These are phyloP conservation scores for Fusarium solani-melongenae DNA, from an alignment of 2,329 filamentous ascomycete species.

Conservation along the genomic window DNA sequence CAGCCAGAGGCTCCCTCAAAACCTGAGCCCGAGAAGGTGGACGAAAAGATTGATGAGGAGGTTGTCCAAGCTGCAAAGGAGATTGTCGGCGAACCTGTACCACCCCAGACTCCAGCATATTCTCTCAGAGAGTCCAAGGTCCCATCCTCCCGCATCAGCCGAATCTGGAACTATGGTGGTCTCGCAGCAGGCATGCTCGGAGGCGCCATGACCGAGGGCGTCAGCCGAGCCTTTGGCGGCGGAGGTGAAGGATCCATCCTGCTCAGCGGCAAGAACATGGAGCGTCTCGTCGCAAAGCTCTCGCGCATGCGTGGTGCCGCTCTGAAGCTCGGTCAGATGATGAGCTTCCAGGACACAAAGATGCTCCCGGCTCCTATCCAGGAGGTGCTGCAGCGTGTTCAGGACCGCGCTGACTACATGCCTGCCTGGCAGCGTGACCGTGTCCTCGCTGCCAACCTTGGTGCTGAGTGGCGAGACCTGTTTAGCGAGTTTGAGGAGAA, in stretches of 20 bases:
- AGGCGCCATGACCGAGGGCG: slow-evolving; percentile 85
- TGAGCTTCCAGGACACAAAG: slow-evolving; percentile 97
- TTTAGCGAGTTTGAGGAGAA: slow-evolving; percentile 89
- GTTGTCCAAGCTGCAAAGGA: slow-evolving; percentile 44
- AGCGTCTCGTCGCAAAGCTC: slow-evolving; percentile 89
- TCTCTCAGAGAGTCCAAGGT: slow-evolving; percentile 89
- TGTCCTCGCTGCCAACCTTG: slow-evolving; percentile 83
- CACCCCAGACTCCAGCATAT: slow-evolving; percentile 58
- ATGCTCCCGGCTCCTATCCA: slow-evolving; percentile 91
- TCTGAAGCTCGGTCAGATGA: slow-evolving; percentile 97
- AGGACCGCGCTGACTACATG: slow-evolving; percentile 98
- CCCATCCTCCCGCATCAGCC: slow-evolving; percentile 85
- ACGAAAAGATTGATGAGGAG: slow-evolving; percentile 24
- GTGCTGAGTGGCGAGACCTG: slow-evolving; percentile 83
- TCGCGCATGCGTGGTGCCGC: slow-evolving; percentile 97
- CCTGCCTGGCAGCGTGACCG: slow-evolving; percentile 90
- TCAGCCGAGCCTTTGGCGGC: slow-evolving; percentile 82
- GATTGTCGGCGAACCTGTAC: slow-evolving; percentile 23
- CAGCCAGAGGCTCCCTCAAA: slow-evolving; percentile 4
- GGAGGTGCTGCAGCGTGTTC: slow-evolving; percentile 90
- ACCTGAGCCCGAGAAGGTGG: slow-evolving; percentile 4
- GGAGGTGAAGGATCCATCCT: slow-evolving; percentile 79
- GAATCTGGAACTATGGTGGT: slow-evolving; percentile 94
- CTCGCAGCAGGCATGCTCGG: slow-evolving; percentile 96
- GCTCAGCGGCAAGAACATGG: slow-evolving; percentile 90